Conservation (phyloP, 164 flowering plant genomes). For the Taxillus chinensis region DNA sequence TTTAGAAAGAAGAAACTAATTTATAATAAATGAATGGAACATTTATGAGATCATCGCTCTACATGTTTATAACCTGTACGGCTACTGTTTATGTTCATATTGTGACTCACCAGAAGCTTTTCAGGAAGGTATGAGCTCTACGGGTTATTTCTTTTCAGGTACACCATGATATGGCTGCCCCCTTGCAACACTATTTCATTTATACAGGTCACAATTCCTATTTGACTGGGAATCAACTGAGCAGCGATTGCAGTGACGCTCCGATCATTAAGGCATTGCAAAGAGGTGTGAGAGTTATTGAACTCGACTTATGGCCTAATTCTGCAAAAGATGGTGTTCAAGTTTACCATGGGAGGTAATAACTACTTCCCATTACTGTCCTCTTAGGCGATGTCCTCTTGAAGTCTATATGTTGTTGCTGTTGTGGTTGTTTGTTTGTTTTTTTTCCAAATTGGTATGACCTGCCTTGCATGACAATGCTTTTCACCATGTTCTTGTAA, state of each 20-base stretch:
- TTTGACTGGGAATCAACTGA: slow-evolving; percentile 81
- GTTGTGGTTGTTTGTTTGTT: no score
- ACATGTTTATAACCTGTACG: no score
- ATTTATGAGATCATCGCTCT: no score
- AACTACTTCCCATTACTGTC: neutral
- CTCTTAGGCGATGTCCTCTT: neutral
- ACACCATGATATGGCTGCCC: slow-evolving; percentile 82
- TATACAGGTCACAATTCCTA: slow-evolving; percentile 88
- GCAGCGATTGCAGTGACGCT: slow-evolving; percentile 71
- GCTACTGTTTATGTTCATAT: neutral
- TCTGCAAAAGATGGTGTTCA: slow-evolving; percentile 46
- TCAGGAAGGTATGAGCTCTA: slow-evolving; percentile 6
- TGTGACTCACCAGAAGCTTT: neutral
- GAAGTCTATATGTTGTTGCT: no score
- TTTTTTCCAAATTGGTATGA: no score
- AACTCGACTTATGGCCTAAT: slow-evolving; percentile 82
- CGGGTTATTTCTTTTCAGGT: slow-evolving; percentile 32
- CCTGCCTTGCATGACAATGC: no score
- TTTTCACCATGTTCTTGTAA: no score
- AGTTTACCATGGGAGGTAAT: slow-evolving; percentile 78
- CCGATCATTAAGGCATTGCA: slow-evolving; percentile 63
- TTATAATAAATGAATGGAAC: no score
- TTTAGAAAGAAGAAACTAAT: no score
- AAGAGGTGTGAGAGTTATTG: slow-evolving; percentile 71
- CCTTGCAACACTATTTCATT: slow-evolving; percentile 75